phyloP scores from a whole-genome alignment of 495 filamentous ascomycete genomes.

The Neurospora hispaniola region DNA sequence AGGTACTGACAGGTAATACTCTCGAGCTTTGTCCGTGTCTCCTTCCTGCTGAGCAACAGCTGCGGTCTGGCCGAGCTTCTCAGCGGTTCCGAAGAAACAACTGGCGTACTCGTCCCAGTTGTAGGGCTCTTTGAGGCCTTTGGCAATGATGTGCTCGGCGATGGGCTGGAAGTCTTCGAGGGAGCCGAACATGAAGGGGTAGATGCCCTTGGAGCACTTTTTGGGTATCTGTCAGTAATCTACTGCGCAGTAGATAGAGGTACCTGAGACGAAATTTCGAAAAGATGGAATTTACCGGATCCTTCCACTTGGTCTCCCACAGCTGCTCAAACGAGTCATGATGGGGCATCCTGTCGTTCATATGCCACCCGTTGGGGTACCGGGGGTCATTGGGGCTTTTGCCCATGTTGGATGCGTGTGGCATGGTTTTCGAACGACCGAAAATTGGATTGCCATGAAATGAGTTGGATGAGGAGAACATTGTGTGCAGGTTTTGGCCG shows the following conservation, averaged over 20 bases:
- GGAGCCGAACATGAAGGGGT: conserved; percentile 62
- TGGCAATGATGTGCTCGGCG: conserved; percentile 41
- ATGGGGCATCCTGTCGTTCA: conserved; percentile 24
- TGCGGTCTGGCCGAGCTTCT: conserved; percentile 40
- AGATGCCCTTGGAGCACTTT: conserved; percentile 44
- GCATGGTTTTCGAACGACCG: not conserved
- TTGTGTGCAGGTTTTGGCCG: not conserved
- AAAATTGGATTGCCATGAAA: not conserved
- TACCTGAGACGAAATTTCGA: too few relatives aligned
- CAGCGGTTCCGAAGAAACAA: conserved; percentile 48
- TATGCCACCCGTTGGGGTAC: not conserved
- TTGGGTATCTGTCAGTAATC: not conserved
- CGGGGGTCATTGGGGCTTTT: not conserved
- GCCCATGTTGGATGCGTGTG: not conserved
- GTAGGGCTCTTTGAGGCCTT: conserved; percentile 24
- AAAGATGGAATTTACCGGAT: too few relatives aligned
- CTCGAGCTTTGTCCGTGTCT: conserved; percentile 35
- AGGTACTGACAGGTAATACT: conserved; percentile 38
- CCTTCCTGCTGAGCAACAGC: conserved; percentile 35
- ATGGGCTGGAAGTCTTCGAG: conserved; percentile 58
- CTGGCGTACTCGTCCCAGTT: conserved; percentile 54
- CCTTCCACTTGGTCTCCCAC: conserved; percentile 70
- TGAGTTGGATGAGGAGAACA: not conserved
- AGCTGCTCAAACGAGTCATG: conserved; percentile 56
- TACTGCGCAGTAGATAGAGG: not conserved